These are phyloP conservation scores for Barnettozyma californica DNA, from an alignment of 805 yeast genomes.

Conservation along the genomic window DNA sequence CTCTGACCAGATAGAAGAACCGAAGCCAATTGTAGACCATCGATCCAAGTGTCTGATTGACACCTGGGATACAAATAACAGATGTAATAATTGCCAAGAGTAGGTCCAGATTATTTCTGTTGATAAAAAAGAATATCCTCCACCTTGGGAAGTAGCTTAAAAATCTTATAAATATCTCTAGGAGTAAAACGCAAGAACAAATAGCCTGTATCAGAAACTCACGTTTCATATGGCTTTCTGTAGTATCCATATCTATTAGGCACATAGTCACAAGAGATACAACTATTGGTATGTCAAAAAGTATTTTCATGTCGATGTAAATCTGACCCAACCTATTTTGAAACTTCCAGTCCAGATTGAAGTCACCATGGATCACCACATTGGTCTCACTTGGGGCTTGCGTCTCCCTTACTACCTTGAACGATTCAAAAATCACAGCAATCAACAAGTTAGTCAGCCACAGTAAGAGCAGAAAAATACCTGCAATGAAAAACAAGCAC, in stretches of 20 bases:
- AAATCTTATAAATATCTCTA: slow-evolving; percentile 55
- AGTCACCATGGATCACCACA: slow-evolving; percentile 26
- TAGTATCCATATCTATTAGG: slow-evolving; percentile 31
- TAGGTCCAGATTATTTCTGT: slow-evolving; percentile 51
- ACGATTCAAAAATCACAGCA: slow-evolving; percentile 83
- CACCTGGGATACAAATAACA: slow-evolving; percentile 49
- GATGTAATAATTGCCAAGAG: slow-evolving; percentile 55
- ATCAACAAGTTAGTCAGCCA: slow-evolving; percentile 84
- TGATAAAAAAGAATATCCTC: slow-evolving; percentile 46
- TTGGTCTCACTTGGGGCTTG: slow-evolving; percentile 24
- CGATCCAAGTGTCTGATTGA: slow-evolving; percentile 38
- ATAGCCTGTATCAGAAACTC: slow-evolving; percentile 40
- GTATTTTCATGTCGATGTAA: slow-evolving; percentile 27
- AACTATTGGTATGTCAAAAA: slow-evolving; percentile 32
- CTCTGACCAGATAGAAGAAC: slow-evolving; percentile 67
- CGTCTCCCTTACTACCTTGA: slow-evolving; percentile 50
- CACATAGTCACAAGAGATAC: slow-evolving; percentile 48
- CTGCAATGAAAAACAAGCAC: slow-evolving; percentile 61
- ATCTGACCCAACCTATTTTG: slow-evolving; percentile 26
- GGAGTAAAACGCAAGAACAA: slow-evolving; percentile 41
- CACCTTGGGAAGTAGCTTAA: slow-evolving; percentile 45
- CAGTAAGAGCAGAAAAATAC: slow-evolving; percentile 67
- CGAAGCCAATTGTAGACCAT: slow-evolving; percentile 78
- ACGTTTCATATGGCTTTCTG: slow-evolving; percentile 19
- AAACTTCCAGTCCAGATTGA: slow-evolving; percentile 23